Percentiles rank a stretch among this genome's conserved stretches.
phyloP scores from a whole-genome alignment of 1,284 basidiomycete species.

The Puccinia novopanici region DNA sequence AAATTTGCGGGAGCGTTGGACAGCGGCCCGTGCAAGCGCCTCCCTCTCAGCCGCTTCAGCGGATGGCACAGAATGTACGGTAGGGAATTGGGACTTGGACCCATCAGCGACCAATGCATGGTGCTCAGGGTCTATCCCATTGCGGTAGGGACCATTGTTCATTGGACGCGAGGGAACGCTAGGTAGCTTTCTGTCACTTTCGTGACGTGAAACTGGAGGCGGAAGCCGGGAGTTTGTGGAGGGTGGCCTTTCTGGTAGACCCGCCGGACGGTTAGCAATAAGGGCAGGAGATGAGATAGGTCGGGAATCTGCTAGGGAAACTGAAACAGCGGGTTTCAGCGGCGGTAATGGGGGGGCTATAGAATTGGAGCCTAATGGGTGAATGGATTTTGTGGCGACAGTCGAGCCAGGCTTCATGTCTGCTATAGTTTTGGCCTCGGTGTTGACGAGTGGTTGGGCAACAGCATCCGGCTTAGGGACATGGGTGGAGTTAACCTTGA shows the following conservation, averaged over 20 bases:
- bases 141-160: slow-evolving; percentile 16
- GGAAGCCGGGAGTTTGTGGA: not conserved
- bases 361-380: slow-evolving; percentile 43
- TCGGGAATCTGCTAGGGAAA: slow-evolving; percentile 54
- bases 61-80: slow-evolving; percentile 18
- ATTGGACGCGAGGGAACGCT: slow-evolving; percentile 21
- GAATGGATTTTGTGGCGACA: slow-evolving; percentile 51
- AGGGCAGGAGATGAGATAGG: slow-evolving; percentile 32
- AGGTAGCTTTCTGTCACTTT: slow-evolving; percentile 37
- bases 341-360: slow-evolving; percentile 18
- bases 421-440: slow-evolving; percentile 35
- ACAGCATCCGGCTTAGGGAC: slow-evolving; percentile 43
- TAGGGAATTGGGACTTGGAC: slow-evolving; percentile 3
- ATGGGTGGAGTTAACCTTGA: slow-evolving; percentile 18
- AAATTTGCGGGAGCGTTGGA: slow-evolving; percentile 48
- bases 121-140: slow-evolving; percentile 17
- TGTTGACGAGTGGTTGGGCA: slow-evolving; percentile 51
- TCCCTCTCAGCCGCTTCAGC: slow-evolving; percentile 44
- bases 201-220: slow-evolving; percentile 23
- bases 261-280: slow-evolving; percentile 35
- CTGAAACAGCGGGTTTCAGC: slow-evolving; percentile 53
- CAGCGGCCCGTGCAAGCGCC: slow-evolving; percentile 46
- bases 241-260: slow-evolving; percentile 43
- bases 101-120: not conserved
- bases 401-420: slow-evolving; percentile 52